Base-by-base conservation (phyloP, 352 stramenopile genomes). In the Phytophthora citrophthora region DNA sequence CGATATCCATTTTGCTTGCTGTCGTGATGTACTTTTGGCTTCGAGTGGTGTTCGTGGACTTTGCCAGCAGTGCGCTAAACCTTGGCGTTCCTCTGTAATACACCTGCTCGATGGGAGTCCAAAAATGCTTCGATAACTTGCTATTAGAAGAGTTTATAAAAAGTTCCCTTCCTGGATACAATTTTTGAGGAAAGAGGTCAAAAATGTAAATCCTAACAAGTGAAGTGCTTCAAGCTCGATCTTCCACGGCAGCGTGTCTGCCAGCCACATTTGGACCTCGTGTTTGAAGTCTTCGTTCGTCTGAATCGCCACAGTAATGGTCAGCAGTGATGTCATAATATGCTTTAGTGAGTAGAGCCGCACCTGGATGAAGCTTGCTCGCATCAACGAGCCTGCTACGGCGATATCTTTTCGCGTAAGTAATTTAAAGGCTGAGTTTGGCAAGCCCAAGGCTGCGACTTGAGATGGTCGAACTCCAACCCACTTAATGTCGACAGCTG, bases 1-100 rank as follows among this genome's bases (percentile, higher is more conserved):
- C 98, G 8, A 99, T 99, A 51, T 96, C 88, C 12, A 94, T 96
- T 72, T 51, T 96, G 23, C 54, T 96, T 24, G 79, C 86, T 6
- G 86, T 91, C 5, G 74, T 68, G 24, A 69, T 93, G 52, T 94
- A 94, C 69, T 91, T 94, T 61, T 96, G 88, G 88, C 77, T 92
- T 68, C 77, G 80, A 26, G 50, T 73, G 20, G 78, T 89, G 43
- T 90, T 93, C 38, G 76, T 92, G 47, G 81, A 89, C 3, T 95
- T 89, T 62, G 65, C 73, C 1, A 78, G 62, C 47, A 68, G 53
- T 48, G 81, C 71, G 11, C 55, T 94, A 12, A 58, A 70, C 34
- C 16, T 71, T 24, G 69, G 81, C 7, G 62, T 85, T 15, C 49
- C 62, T 16, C 51, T 77, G 48, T 77, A 70, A 60, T 34, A 44